These are phyloP conservation scores for Claviceps cyperi DNA, from an alignment of 2,329 filamentous ascomycete species.

Conservation along the genomic window DNA sequence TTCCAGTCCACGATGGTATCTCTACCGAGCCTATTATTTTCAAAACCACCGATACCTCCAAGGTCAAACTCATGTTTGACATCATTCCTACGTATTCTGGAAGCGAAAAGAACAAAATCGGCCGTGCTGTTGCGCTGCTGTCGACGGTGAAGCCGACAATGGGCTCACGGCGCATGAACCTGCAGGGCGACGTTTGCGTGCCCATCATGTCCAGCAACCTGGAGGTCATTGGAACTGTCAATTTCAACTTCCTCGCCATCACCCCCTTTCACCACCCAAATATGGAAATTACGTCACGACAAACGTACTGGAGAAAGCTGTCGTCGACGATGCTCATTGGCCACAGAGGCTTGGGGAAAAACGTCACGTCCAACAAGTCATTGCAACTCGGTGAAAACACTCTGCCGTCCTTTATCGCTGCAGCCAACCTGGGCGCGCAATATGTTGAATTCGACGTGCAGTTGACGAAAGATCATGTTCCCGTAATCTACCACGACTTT, in stretches of 20 bases:
- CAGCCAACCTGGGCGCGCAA: slow-evolving; percentile 75
- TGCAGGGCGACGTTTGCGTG: slow-evolving; percentile 85
- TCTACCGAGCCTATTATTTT: slow-evolving; percentile 90
- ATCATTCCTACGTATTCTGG: slow-evolving; percentile 92
- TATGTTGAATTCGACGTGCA: slow-evolving; percentile 79
- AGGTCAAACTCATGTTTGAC: slow-evolving; percentile 85
- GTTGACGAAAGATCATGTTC: slow-evolving; percentile 95
- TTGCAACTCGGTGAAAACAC: slow-evolving; percentile 95
- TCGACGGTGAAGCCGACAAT: slow-evolving; percentile 73
- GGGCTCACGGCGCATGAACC: slow-evolving; percentile 73
- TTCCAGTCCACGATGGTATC: slow-evolving; percentile 88
- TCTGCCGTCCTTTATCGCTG: slow-evolving; percentile 86
- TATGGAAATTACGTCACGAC: slow-evolving; percentile 77
- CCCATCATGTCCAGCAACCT: slow-evolving; percentile 75
- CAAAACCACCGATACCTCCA: slow-evolving; percentile 58
- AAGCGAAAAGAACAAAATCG: slow-evolving; percentile 74
- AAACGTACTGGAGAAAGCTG: slow-evolving; percentile 94
- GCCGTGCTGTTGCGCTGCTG: slow-evolving; percentile 75
- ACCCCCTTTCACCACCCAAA: slow-evolving; percentile 90
- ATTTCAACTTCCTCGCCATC: slow-evolving; percentile 93
- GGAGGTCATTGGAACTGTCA: slow-evolving; percentile 86
- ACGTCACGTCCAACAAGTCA: slow-evolving; percentile 67
- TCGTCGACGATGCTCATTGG: slow-evolving; percentile 72
- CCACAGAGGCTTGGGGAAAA: slow-evolving; percentile 74
- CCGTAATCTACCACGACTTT: slow-evolving; percentile 97